Evolutionary conservation across 495 filamentous ascomycete genomes (phyloP).

Genomic region (Talaromyces trachyspermus): DNA sequence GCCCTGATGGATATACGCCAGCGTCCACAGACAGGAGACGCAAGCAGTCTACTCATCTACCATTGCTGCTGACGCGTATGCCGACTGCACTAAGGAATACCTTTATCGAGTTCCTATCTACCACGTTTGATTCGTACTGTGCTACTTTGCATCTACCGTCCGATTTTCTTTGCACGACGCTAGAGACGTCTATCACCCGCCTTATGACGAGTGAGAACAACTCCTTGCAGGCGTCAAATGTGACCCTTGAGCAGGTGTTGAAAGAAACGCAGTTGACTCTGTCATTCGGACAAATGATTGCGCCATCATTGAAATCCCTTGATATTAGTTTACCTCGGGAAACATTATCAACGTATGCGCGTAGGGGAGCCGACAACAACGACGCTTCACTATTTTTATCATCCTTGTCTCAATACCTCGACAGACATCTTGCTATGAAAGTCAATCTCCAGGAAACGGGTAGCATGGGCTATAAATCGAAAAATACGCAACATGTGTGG

Average conservation of each 20-base stretch:
- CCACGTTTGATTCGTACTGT: constrained; percentile 46
- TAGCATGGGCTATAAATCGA: constrained; percentile 2
- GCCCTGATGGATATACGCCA: constrained; percentile 9
- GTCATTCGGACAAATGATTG: constrained; percentile 28
- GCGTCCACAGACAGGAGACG: neutral
- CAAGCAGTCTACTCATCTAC: constrained; percentile 37
- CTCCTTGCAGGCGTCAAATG: constrained; percentile 2
- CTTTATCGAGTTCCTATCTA: constrained; percentile 38
- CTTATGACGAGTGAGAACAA: constrained; percentile 8
- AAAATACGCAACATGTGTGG: constrained; percentile 29
- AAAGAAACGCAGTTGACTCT: constrained; percentile 36
- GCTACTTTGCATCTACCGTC: constrained; percentile 35
- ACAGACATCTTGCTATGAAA: constrained; percentile 43
- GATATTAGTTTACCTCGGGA: constrained; percentile 37
- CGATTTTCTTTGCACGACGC: constrained; percentile 25
- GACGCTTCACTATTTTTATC: constrained; percentile 28
- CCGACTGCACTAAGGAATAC: constrained; percentile 43
- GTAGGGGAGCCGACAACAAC: constrained; percentile 7
- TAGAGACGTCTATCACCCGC: constrained; percentile 24
- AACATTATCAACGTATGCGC: constrained; percentile 23
- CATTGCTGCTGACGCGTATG: constrained; percentile 46
- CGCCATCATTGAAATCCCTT: constrained; percentile 38
- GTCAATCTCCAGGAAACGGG: constrained; percentile 26
- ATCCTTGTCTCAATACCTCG: constrained; percentile 36
- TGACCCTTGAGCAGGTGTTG: constrained; percentile 23